Percentiles rank a stretch among this genome's conserved stretches.
These are phyloP conservation scores for Musa itinerans DNA, from an alignment of 176 grass and related monocot species.

Conservation along the genomic window DNA sequence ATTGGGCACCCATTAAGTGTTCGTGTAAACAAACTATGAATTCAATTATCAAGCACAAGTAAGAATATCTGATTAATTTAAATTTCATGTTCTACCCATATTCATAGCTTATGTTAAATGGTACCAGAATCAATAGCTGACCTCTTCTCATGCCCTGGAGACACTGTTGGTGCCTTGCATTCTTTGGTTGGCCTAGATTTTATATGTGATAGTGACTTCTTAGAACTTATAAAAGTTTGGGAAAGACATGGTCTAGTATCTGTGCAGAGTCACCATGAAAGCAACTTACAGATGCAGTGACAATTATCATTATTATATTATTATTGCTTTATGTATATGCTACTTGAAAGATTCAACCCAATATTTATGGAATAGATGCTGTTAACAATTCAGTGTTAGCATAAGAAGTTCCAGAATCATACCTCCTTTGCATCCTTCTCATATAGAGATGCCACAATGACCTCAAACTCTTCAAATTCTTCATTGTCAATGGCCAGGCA, in stretches of 20 bases:
- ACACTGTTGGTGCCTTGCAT: neutral
- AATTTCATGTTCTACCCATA: neutral
- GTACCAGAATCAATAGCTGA: neutral
- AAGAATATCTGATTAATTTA: neutral
- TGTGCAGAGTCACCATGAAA: neutral
- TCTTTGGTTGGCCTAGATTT: neutral
- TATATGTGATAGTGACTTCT: neutral
- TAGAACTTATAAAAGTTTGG: neutral
- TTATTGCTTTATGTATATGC: neutral
- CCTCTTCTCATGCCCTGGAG: neutral
- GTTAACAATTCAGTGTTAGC: neutral
- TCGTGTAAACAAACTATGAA: neutral
- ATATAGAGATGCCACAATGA: constrained; percentile 83
- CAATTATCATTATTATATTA: neutral
- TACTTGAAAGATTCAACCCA: neutral
- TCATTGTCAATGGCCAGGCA: constrained; percentile 12
- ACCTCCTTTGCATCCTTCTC: constrained; percentile 83
- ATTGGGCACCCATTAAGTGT: neutral
- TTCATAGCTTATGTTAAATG: neutral
- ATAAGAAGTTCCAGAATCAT: constrained; percentile 5
- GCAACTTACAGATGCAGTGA: neutral
- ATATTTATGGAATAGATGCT: neutral
- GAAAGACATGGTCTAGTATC: neutral
- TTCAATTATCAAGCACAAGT: no score
- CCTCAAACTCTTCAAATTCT: constrained; percentile 37